Evolutionary conservation across 1,284 basidiomycete species (phyloP).

Genomic region (Marasmius oreades): DNA sequence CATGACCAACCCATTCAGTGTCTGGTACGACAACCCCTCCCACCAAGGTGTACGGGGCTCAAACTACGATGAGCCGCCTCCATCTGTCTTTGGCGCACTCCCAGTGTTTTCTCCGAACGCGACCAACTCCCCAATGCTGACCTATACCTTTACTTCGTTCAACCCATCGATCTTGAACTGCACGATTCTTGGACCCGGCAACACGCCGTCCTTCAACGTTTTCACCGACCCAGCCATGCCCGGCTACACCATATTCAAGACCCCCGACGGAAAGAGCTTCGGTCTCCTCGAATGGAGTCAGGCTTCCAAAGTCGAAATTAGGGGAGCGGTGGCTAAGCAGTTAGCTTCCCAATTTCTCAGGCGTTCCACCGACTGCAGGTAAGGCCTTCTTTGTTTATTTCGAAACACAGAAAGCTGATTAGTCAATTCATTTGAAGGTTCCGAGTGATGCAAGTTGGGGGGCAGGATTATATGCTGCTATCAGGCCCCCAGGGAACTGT

Average conservation of each 20-base stretch:
- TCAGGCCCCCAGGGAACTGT: constrained; percentile 14
- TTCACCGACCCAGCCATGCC: constrained; percentile 35
- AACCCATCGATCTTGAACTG: constrained; percentile 41
- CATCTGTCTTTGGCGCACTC: constrained; percentile 10
- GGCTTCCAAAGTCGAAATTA: constrained; percentile 41
- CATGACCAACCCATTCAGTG: constrained; percentile 51
- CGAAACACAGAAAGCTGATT: constrained; percentile 1
- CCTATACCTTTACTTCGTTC: constrained; percentile 39
- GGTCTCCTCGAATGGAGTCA: constrained; percentile 46
- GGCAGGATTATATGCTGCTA: constrained; percentile 24
- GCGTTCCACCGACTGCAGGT: constrained; percentile 41
- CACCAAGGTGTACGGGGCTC: neutral
- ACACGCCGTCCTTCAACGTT: constrained; percentile 26
- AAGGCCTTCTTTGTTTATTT: constrained; percentile 16
- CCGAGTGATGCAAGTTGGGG: constrained; percentile 38
- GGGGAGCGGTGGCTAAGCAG: constrained; percentile 34
- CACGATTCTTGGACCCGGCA: constrained; percentile 38
- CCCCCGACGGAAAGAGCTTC: constrained; percentile 34
- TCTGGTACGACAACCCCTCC: constrained; percentile 71
- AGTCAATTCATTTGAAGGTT: constrained; percentile 26
- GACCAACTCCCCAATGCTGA: constrained; percentile 14
- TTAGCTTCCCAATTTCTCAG: constrained; percentile 40
- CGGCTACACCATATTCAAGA: constrained; percentile 39
- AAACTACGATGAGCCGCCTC: neutral
- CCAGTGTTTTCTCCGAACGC: neutral